A percentile compares a stretch with the other conserved stretches of the same genome.
These are phyloP conservation scores for Sporothrix pseudoabietina DNA, from an alignment of 2,329 filamentous ascomycete genomes.

Conservation along the genomic window DNA sequence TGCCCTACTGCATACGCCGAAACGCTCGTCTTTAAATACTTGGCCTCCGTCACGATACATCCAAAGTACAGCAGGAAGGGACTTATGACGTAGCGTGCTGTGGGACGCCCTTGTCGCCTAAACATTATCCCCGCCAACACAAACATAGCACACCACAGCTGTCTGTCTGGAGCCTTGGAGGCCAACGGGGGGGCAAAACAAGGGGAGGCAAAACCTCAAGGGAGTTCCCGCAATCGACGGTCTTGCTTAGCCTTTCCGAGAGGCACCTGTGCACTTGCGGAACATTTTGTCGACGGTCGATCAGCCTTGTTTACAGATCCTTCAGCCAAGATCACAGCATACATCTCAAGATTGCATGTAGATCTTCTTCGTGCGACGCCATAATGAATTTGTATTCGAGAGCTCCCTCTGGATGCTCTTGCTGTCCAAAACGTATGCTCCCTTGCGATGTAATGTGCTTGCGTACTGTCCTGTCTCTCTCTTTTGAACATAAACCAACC, in stretches of 20 bases:
- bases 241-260: background rate
- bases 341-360: background rate
- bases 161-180: background rate
- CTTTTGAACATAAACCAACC: background rate
- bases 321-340: background rate
- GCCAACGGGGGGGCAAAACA: background rate
- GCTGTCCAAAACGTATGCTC: background rate
- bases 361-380: background rate
- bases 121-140: background rate
- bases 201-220: background rate
- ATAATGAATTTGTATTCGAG: background rate
- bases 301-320: background rate
- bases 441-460: background rate
- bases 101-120: background rate
- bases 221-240: conserved; percentile 3
- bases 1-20: background rate
- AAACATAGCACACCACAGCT: background rate
- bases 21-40: background rate
- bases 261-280: too few species aligned
- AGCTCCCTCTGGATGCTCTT: background rate
- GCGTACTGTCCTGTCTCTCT: background rate
- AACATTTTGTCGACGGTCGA: background rate
- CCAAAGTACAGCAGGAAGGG: background rate
- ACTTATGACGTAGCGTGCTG: conserved; percentile 10
- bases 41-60: background rate